Percentiles rank a stretch among this genome's conserved stretches.
Conservation (phyloP, 2,329 filamentous ascomycete species). For the Talaromyces amestolkiae region DNA sequence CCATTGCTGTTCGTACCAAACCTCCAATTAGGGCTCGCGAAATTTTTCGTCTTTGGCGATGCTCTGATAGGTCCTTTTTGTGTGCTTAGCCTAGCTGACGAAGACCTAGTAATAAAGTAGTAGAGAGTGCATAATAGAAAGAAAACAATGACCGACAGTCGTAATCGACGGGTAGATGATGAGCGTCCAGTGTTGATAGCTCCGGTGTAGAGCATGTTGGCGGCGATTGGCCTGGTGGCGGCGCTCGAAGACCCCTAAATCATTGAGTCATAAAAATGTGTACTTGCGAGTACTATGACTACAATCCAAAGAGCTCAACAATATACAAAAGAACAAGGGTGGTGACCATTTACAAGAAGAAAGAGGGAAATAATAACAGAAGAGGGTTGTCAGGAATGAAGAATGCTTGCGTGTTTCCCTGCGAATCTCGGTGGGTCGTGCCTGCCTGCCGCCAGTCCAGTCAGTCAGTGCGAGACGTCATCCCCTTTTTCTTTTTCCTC, state of each 20-base stretch:
- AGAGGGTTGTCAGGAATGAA: neutral
- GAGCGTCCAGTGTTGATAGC: slow-evolving; percentile 2
- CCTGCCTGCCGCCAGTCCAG: neutral
- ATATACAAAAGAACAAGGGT: neutral
- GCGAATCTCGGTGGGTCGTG: slow-evolving; percentile 7
- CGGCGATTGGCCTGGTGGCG: neutral
- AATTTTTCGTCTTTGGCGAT: neutral
- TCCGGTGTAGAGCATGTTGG: slow-evolving; percentile 5
- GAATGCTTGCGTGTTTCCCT: slow-evolving; percentile 8
- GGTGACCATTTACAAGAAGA: neutral
- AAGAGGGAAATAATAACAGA: neutral
- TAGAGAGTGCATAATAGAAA: slow-evolving; percentile 16
- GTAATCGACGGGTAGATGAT: slow-evolving; percentile 8
- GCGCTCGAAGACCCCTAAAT: slow-evolving; percentile 9
- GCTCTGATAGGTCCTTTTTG: neutral
- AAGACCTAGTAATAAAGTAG: slow-evolving; percentile 6
- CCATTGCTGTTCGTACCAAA: neutral
- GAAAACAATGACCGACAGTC: slow-evolving; percentile 5
- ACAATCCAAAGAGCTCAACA: neutral
- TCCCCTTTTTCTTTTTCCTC: neutral
- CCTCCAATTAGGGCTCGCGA: slow-evolving; percentile 2
- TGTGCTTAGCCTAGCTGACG: neutral
- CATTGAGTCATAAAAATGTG: neutral
- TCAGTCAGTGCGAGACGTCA: neutral
- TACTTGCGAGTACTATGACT: neutral